A percentile compares a stretch with the other conserved stretches of the same genome.
Evolutionary conservation across 208 protist genomes (phyloP).

Genomic region (Tritrichomonas foetus): DNA sequence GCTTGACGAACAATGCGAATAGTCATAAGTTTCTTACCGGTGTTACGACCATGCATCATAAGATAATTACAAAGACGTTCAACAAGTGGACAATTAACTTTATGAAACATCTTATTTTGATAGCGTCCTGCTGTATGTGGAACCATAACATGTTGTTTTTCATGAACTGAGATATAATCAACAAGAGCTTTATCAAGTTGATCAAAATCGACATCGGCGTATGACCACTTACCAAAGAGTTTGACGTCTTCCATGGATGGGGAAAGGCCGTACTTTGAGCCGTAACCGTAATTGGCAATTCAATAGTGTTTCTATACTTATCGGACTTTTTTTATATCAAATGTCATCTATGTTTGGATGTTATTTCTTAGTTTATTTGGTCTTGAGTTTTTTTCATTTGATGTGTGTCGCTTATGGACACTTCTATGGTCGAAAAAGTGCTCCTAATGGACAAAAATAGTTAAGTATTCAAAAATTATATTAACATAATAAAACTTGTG

Average conservation of each 20-base stretch:
- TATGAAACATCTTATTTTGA: constrained; percentile 94
- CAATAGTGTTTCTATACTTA: too few relatives aligned
- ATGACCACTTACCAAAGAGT: constrained; percentile 67
- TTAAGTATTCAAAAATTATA: too few relatives aligned
- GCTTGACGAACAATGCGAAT: constrained; percentile 93
- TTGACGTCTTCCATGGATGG: constrained; percentile 63
- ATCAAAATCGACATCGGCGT: constrained; percentile 58
- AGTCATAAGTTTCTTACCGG: constrained; percentile 99
- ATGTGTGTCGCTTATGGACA: too few relatives aligned
- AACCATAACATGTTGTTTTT: constrained; percentile 74
- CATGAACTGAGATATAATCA: constrained; percentile 92
- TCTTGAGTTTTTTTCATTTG: too few relatives aligned
- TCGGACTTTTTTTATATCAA: too few relatives aligned
- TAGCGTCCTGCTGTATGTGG: constrained; percentile 96
- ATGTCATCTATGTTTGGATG: too few relatives aligned
- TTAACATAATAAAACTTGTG: too few relatives aligned
- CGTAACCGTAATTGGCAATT: too few relatives aligned
- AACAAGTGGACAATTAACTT: constrained; percentile 87
- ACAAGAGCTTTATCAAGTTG: constrained; percentile 64
- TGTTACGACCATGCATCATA: constrained; percentile 81
- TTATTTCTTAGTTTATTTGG: too few relatives aligned
- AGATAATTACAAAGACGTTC: constrained; percentile 68
- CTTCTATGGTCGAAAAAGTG: too few relatives aligned
- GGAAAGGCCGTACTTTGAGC: too few relatives aligned
- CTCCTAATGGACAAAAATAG: too few relatives aligned